phyloP scores from a whole-genome alignment of 148 eudicot genomes.

The Agrostemma githago region DNA sequence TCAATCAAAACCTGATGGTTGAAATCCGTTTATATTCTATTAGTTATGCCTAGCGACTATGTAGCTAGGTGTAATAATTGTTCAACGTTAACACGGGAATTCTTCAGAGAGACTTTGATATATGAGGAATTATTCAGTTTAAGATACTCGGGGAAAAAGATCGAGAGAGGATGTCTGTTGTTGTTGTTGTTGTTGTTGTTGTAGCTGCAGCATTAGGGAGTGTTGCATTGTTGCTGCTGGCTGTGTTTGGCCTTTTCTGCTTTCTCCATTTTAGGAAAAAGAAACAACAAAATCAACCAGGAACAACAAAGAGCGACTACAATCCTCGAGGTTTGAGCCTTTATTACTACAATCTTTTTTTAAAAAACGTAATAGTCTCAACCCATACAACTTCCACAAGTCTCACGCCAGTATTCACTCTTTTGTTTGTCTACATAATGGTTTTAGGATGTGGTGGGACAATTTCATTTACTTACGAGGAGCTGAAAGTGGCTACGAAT shows the following conservation, averaged over 20 bases:
- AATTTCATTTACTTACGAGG: conserved; percentile 68
- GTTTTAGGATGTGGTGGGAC: conserved; percentile 46
- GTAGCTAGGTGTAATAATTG: conserved; percentile 1
- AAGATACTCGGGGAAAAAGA: background rate
- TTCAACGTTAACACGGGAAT: conserved; percentile 27
- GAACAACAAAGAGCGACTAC: conserved; percentile 31
- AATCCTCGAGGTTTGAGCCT: conserved; percentile 37
- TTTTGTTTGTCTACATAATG: conserved; percentile 50
- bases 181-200: conserved; percentile 28
- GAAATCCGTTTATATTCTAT: no score
- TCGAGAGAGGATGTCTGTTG: conserved; percentile 6
- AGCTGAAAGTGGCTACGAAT: conserved; percentile 78
- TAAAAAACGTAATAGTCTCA: no score
- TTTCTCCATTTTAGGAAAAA: conserved; percentile 47
- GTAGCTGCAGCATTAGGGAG: conserved; percentile 58
- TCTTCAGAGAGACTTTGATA: conserved; percentile 13
- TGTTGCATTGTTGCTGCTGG: conserved; percentile 38
- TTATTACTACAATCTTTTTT: no score
- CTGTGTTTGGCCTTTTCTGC: conserved; percentile 41
- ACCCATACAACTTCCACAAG: no score
- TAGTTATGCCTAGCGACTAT: background rate
- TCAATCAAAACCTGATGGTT: background rate
- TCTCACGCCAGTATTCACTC: no score
- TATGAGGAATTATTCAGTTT: conserved; percentile 11
- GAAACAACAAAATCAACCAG: conserved; percentile 33